Base-by-base conservation (phyloP, 176 grass and related monocot genomes). In the Poa pratensis region DNA sequence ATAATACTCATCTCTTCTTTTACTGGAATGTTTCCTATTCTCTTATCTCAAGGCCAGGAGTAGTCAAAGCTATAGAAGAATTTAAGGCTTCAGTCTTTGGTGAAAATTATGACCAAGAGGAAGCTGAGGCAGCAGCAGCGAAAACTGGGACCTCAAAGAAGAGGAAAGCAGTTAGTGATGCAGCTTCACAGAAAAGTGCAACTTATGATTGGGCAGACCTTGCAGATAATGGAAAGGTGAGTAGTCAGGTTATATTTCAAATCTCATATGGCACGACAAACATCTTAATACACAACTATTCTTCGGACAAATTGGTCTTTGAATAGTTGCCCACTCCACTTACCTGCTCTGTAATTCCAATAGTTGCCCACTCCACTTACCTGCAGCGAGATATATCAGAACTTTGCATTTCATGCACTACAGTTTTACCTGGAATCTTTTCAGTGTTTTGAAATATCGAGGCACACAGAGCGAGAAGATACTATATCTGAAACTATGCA, bases 61-160 rank as follows among this genome's bases (percentile, higher is more conserved):
- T 94, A 74, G 83, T 92, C 73, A 91, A 85, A 79, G 89, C 81
- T 76, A 83, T 98, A 27, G 86, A 95, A 79, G 93, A 94, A 76
- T 95, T 98, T 59, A 94, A 98, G 75, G 84, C 55, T 66, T 82
- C 91, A 35, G 90, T 94, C 23, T 95, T 92, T 84, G 96, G 96
- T 87, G 90, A 95, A 92, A 94, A 94, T 71, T 84, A 95, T 80
- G 90, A 95, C 11, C 89, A 97, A 70, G 94, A 98, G 85, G 96
- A 95, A 85, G 87, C 78, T 42, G 90, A 93, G 45, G 77, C 81
- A 17, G 69, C 78, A 73, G 86, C 86, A 62, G 69, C 74, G 42
- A 90, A 85, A 86, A 88, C 40, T 60, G 89, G 84, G 43, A 82
- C 85, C 87, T 88, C 89, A 26, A 93, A 89, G 80, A 98, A 98